Evolutionary conservation across 352 stramenopile species (phyloP), one percentile per base, ranked within the genome.

Genomic region (Pythium myriotylum): DNA sequence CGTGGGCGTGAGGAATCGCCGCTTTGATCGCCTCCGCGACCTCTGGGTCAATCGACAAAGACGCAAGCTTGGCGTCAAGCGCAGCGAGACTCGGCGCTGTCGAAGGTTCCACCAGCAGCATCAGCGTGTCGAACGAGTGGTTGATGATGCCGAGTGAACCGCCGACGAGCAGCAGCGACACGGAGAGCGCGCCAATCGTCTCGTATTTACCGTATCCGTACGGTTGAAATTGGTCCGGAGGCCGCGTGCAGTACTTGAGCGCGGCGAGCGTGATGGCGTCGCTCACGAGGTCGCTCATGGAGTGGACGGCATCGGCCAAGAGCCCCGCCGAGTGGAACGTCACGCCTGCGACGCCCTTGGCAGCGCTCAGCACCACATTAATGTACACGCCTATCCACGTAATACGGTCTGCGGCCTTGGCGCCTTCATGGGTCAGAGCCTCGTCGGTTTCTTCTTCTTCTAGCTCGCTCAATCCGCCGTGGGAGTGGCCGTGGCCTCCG

Each of bases 261-360:
- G 91, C 73, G 58, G 88, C 88, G 6, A 99, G 74, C 17, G 96
- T 99, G 39, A 98, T 93, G 62, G 91, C 95, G 71, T 99, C 96
- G 51, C 81, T 96, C 35, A 98, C 82, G 26, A 99, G 74, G 79
- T 99, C 96, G 60, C 79, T 96, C 13, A 98, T 65, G 1, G 89
- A 98, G 82, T 99, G 96, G 16, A 89, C 92, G 1, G 96, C 95
- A 72, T 99, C 96, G 3, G 95, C 92, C 47, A 99, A 72, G 27
- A 99, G 69, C 9, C 89, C 94, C 0, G 89, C 85, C 4, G 88
- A 98, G 76, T 95, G 77, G 68, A 83, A 90, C 22, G 70, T 62
- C 7, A 90, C 64, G 47, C 87, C 86, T 1, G 88, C 74, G 24
- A 77, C 89, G 61, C 78, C 91, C 75, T 74, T 91, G n/a, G 79